Evolutionary conservation across 2,329 filamentous ascomycete species (phyloP).

Genomic region (Beauveria varroae): DNA sequence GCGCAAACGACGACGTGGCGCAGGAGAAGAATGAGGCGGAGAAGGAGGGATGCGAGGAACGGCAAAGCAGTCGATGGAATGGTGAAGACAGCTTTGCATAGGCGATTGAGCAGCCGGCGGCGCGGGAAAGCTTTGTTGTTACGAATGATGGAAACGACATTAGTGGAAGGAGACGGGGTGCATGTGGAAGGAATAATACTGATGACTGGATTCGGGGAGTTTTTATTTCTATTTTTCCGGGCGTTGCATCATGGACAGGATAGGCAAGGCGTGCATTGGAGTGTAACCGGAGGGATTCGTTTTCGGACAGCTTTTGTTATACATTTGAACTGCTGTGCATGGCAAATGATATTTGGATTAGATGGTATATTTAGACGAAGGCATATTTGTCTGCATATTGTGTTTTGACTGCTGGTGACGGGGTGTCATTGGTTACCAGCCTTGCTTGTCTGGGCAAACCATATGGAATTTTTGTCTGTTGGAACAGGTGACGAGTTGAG

Average conservation of each 20-base stretch:
- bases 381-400: background rate
- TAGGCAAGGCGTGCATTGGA: background rate
- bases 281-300: background rate
- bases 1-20: conserved; percentile 6
- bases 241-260: background rate
- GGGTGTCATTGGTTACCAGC: background rate
- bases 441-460: background rate
- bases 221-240: background rate
- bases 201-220: background rate
- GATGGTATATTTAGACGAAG: conserved; percentile 3
- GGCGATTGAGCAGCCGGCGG: background rate
- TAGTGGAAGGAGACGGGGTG: background rate
- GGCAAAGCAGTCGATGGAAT: conserved; percentile 23
- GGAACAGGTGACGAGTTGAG: background rate
- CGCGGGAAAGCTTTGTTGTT: background rate
- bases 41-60: conserved; percentile 11
- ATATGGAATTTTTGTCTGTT: too few species aligned
- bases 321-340: conserved; percentile 6
- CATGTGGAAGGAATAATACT: background rate
- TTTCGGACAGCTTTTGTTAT: background rate
- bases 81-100: conserved; percentile 33
- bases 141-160: conserved; percentile 5
- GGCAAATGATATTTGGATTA: background rate
- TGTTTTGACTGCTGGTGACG: background rate
- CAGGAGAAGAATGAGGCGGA: conserved; percentile 3